A percentile compares a stretch with the other conserved stretches of the same genome.
Evolutionary conservation across 2,329 filamentous ascomycete species (phyloP).

Genomic region (Verticillium albo-atrum): DNA sequence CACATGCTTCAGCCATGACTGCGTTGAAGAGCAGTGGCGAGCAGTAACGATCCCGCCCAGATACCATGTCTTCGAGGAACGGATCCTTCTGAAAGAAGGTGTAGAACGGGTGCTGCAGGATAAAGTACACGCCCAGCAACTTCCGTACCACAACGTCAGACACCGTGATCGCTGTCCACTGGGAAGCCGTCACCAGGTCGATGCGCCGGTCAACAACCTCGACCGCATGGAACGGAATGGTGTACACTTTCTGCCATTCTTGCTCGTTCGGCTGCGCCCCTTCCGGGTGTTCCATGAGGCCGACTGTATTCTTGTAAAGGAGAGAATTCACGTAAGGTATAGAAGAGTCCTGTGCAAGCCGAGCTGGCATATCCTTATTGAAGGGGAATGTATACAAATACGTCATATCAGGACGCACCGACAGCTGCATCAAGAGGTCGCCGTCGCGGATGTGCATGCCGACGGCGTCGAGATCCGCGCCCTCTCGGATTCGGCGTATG

Average conservation of each 20-base stretch:
- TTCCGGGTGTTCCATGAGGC: background rate
- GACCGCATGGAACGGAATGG: background rate
- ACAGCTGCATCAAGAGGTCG: background rate
- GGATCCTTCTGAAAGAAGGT: constrained; percentile 31
- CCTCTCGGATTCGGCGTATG: background rate
- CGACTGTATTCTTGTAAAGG: background rate
- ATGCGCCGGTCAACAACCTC: background rate
- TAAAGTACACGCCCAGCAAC: constrained; percentile 20
- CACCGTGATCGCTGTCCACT: constrained; percentile 29
- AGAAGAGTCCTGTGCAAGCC: background rate
- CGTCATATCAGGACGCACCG: background rate
- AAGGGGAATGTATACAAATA: background rate
- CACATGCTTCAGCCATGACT: constrained; percentile 29
- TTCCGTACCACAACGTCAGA: constrained; percentile 30
- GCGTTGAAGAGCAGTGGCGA: constrained; percentile 34
- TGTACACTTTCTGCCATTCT: background rate
- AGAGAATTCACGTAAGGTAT: background rate
- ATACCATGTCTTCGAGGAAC: constrained; percentile 33
- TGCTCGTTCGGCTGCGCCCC: background rate
- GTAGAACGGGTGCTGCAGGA: constrained; percentile 30
- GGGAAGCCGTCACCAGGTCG: constrained; percentile 18
- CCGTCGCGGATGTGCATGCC: background rate
- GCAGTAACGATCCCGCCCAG: constrained; percentile 25
- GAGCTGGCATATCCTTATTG: background rate
- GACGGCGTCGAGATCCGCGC: background rate